These are phyloP conservation scores for Kodamaea kaohsiungensis DNA, from an alignment of 805 yeast species.

Conservation along the genomic window DNA sequence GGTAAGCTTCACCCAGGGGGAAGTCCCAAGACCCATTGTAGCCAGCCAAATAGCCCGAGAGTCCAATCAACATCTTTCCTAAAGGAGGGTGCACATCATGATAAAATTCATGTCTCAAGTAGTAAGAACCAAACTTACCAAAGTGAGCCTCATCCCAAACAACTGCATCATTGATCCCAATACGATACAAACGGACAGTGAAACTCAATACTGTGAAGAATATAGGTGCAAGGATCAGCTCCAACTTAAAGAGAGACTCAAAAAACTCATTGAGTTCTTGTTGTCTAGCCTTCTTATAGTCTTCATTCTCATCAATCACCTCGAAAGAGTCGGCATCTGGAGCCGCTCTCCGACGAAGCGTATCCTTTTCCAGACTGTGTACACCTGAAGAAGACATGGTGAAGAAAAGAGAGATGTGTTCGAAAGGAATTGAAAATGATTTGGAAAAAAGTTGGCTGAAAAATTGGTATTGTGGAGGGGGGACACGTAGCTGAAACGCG, in stretches of 20 bases:
- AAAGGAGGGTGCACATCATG: slow-evolving; percentile 98
- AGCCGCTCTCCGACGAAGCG: slow-evolving; percentile 21
- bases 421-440: neutral
- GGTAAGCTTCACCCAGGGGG: slow-evolving; percentile 78
- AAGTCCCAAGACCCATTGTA: slow-evolving; percentile 89
- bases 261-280: slow-evolving; percentile 25
- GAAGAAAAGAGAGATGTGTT: slow-evolving; percentile 4
- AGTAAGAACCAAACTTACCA: slow-evolving; percentile 94
- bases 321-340: slow-evolving; percentile 3
- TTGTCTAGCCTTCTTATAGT: slow-evolving; percentile 8
- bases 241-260: slow-evolving; percentile 23
- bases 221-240: slow-evolving; percentile 33
- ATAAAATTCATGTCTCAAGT: slow-evolving; percentile 83
- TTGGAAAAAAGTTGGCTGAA: neutral
- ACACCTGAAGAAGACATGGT: slow-evolving; percentile 27
- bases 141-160: slow-evolving; percentile 99
- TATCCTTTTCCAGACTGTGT: slow-evolving; percentile 16
- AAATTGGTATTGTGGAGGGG: neutral
- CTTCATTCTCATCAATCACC: slow-evolving; percentile 15
- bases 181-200: slow-evolving; percentile 67
- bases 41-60: slow-evolving; percentile 83
- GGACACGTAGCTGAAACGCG: neutral
- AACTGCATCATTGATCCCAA: slow-evolving; percentile 71
- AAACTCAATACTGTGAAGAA: slow-evolving; percentile 38
- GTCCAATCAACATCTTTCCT: slow-evolving; percentile 90